Percentiles rank a stretch among this genome's conserved stretches.
Conservation (phyloP, 129 eudicot species). For the Daucus carota region DH1_v3.0 NC_030384.2:43539501-43540000, state of each 20-base stretch:
- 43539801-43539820: conserved; percentile 62
- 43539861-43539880: conserved; percentile 97
- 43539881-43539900: conserved; percentile 95
- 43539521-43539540: conserved; percentile 46
- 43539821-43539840: conserved; percentile 97
- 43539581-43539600: conserved; percentile 94
- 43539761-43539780: neutral
- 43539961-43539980: neutral
- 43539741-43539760: neutral
- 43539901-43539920: conserved; percentile 80
- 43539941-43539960: neutral
- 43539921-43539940: neutral
- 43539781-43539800: neutral
- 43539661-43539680: conserved; percentile 99
- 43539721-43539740: conserved; percentile 87
- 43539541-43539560: conserved; percentile 99
- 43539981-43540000: neutral
- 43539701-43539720: conserved; percentile 85
- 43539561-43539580: conserved; percentile 95
- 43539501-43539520: conserved; percentile 17
- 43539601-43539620: conserved; percentile 92
- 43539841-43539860: conserved; percentile 92
- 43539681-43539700: conserved; percentile 82
- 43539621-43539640: conserved; percentile 86
- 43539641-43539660: conserved; percentile 99